These are phyloP conservation scores for Apiotrichum gracile DNA, from an alignment of 1,284 basidiomycete species.

Conservation along the genomic window DNA sequence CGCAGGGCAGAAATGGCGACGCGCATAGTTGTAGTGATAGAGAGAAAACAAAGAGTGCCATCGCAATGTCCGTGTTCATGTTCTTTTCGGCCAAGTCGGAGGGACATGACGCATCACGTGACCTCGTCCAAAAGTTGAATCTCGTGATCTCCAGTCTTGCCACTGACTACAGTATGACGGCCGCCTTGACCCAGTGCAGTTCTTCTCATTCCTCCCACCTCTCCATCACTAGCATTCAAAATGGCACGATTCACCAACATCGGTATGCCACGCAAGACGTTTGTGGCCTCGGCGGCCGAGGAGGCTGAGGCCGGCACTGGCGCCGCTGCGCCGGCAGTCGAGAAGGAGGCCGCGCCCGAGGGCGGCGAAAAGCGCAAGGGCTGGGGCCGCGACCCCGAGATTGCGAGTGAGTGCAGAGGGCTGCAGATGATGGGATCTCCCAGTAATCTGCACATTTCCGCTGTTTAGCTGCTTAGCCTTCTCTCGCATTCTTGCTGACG, in stretches of 20 bases:
- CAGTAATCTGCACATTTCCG: too few species aligned
- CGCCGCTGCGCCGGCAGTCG: not conserved
- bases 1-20: not conserved
- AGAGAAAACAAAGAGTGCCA: not conserved
- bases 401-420: constrained; percentile 35
- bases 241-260: constrained; percentile 49
- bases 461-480: too few species aligned
- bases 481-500: not conserved
- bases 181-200: not conserved
- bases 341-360: constrained; percentile 20
- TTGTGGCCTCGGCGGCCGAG: constrained; percentile 42
- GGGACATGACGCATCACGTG: too few species aligned
- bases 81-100: too few species aligned
- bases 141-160: too few species aligned
- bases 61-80: too few species aligned
- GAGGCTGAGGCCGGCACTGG: constrained; percentile 23
- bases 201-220: not conserved
- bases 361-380: constrained; percentile 20
- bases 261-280: constrained; percentile 43
- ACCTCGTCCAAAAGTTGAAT: not conserved
- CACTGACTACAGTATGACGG: too few species aligned
- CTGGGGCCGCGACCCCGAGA: constrained; percentile 39
- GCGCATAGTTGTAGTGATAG: not conserved
- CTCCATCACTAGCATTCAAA: not conserved
- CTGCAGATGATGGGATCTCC: too few species aligned